Base-by-base conservation (phyloP, 495 filamentous ascomycete genomes). In the Echria macrotheca region DNA sequence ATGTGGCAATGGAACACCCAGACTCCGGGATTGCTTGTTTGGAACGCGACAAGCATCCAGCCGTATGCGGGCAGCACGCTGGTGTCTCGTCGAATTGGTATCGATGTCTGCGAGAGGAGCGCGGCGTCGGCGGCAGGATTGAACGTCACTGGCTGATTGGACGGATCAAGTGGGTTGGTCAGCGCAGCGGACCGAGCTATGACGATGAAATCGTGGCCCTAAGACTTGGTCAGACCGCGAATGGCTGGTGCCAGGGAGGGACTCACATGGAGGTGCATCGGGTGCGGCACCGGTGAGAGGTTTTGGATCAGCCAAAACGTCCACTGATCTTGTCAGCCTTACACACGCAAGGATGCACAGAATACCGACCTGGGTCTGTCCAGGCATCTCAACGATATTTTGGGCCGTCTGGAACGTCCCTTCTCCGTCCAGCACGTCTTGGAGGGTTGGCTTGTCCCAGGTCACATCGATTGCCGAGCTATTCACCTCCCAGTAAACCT, bases 191-290 rank as follows among this genome's bases (percentile, higher is more conserved):
- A 44, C 52, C 82, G 74, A 12, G 66, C 64, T n/a, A 83, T 55
- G 17, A 83, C 61, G 35, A 58, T 68, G 65, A 83, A 84, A 52
- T 82, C 71, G 52, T 84, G 72, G n/a, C 77, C n/a, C n/a, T n/a
- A n/a, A n/a, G n/a, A n/a, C n/a, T n/a, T n/a, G n/a, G n/a, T n/a
- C n/a, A n/a, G n/a, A n/a, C n/a, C n/a, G n/a, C n/a, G n/a, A n/a
- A n/a, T n/a, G n/a, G n/a, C n/a, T n/a, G n/a, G n/a, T n/a, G n/a
- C n/a, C n/a, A n/a, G n/a, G n/a, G n/a, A n/a, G n/a, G n/a, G n/a
- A n/a, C n/a, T n/a, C n/a, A n/a, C 78, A 57, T 80, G 75, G 7
- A 83, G 65, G 51, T 81, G 75, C 40, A 79, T 69, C 11, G 75
- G 77, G 44, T 65, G 72, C 26, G 54, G 40, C n/a, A 56, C 25